phyloP scores from a whole-genome alignment of 495 filamentous ascomycete species.

The Lasiosphaeria miniovina region DNA sequence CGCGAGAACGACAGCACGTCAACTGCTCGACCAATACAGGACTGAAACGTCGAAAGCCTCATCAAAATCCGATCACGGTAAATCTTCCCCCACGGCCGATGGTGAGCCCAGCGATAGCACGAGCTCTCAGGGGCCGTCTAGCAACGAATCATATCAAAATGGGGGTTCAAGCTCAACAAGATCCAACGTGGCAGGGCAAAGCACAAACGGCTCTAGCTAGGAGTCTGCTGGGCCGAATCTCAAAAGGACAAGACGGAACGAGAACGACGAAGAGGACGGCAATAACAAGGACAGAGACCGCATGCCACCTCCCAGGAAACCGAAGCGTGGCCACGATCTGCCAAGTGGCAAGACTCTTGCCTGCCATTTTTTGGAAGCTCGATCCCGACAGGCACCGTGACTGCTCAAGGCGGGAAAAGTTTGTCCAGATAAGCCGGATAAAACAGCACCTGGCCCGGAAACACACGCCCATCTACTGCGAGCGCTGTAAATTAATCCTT shows the following conservation, averaged over 20 bases:
- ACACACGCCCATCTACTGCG: slow-evolving; percentile 8
- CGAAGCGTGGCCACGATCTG: not conserved
- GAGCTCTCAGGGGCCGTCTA: not conserved
- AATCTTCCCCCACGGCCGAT: not conserved
- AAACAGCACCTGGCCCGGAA: slow-evolving; percentile 10
- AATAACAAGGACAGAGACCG: not conserved
- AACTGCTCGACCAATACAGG: not conserved
- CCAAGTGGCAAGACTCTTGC: slow-evolving; percentile 6
- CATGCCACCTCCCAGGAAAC: slow-evolving; percentile 10
- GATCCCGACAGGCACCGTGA: slow-evolving; percentile 1
- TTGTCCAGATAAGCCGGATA: slow-evolving; percentile 4
- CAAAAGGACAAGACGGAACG: not conserved
- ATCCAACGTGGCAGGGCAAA: not conserved
- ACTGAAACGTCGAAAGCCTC: not conserved
- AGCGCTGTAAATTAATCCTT: slow-evolving; percentile 6
- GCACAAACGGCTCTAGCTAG: not conserved
- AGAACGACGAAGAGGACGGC: not conserved
- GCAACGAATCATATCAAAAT: not conserved
- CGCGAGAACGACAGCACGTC: not conserved
- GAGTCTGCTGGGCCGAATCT: not conserved
- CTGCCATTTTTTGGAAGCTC: slow-evolving; percentile 9
- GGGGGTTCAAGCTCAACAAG: not conserved
- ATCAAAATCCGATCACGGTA: not conserved
- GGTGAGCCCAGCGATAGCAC: not conserved
- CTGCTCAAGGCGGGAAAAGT: slow-evolving; percentile 3